Evolutionary conservation across 2,329 filamentous ascomycete species (phyloP).

Genomic region (Venturia effusa): DNA sequence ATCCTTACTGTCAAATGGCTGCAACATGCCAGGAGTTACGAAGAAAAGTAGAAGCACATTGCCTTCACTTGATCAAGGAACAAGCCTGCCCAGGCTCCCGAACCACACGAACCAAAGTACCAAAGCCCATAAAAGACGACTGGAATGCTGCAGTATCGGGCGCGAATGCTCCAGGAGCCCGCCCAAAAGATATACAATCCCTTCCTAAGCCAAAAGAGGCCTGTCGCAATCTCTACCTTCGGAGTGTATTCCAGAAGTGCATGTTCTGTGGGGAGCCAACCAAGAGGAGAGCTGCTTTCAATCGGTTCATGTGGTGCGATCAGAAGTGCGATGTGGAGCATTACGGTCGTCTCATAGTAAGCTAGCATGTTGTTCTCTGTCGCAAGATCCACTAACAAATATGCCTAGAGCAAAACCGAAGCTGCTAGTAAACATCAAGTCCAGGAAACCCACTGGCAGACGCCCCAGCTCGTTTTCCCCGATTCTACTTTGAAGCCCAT

Average conservation of each 20-base stretch:
- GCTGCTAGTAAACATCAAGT: neutral
- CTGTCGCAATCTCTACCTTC: neutral
- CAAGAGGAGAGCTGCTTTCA: slow-evolving; percentile 5
- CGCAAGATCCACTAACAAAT: neutral
- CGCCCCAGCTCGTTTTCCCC: slow-evolving; percentile 2
- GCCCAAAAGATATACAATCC: neutral
- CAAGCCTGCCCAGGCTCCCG: neutral
- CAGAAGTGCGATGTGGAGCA: slow-evolving; percentile 4
- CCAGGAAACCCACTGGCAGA: slow-evolving; percentile 4
- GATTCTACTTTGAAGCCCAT: neutral
- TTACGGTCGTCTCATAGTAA: slow-evolving; percentile 3
- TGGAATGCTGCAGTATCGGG: neutral
- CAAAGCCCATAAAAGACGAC: neutral
- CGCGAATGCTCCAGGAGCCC: neutral
- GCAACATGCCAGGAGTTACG: slow-evolving; percentile 1
- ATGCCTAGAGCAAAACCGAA: slow-evolving; percentile 3
- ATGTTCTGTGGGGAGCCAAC: slow-evolving; percentile 2
- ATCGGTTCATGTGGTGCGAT: slow-evolving; percentile 8
- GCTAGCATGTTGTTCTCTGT: neutral
- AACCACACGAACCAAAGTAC: neutral
- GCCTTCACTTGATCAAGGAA: slow-evolving; percentile 6
- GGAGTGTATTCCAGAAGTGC: neutral
- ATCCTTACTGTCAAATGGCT: slow-evolving; percentile 5
- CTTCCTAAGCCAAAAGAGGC: neutral
- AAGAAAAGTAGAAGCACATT: neutral